These are phyloP conservation scores for Orbilia brochopaga DNA, from an alignment of 2,329 filamentous ascomycete genomes.

Conservation along the genomic window DNA sequence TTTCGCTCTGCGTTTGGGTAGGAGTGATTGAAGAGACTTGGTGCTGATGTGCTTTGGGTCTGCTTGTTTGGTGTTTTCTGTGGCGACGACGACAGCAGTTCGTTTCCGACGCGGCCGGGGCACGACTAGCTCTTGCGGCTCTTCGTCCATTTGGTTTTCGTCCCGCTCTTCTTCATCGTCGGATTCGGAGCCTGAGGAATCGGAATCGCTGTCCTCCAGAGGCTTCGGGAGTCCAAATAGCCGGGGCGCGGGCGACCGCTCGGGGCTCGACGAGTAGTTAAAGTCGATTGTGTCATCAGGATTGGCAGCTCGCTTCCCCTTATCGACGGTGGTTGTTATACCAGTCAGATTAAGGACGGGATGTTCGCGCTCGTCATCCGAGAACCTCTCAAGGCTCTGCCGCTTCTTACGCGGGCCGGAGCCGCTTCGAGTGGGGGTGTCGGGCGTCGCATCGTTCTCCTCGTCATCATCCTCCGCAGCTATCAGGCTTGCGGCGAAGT, in stretches of 20 bases:
- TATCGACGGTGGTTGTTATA: slow-evolving; percentile 5
- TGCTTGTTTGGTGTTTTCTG: slow-evolving; percentile 17
- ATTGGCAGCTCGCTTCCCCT: slow-evolving; percentile 15
- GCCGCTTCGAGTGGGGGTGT: slow-evolving; percentile 36
- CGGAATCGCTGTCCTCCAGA: slow-evolving; percentile 17
- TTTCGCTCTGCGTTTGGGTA: slow-evolving; percentile 35
- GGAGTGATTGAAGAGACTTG: slow-evolving; percentile 38
- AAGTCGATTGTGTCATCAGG: slow-evolving; percentile 44
- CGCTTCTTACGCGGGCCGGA: slow-evolving; percentile 22
- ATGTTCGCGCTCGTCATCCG: slow-evolving; percentile 9
- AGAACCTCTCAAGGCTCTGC: slow-evolving; percentile 22
- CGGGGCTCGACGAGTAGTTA: slow-evolving; percentile 46
- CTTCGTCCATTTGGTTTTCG: slow-evolving; percentile 24
- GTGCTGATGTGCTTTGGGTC: slow-evolving; percentile 29
- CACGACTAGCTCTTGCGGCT: slow-evolving; percentile 7
- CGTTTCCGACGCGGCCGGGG: slow-evolving; percentile 23
- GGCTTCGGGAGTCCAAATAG: slow-evolving; percentile 27
- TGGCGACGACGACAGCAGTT: background rate
- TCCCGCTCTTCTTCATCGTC: slow-evolving; percentile 38
- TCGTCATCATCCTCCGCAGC: slow-evolving; percentile 30
- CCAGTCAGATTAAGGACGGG: slow-evolving; percentile 17
- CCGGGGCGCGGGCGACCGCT: slow-evolving; percentile 27
- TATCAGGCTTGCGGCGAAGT: slow-evolving; percentile 35
- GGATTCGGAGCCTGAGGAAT: slow-evolving; percentile 20
- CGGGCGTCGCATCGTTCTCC: slow-evolving; percentile 16